These are phyloP conservation scores for Cucurbita moschata DNA, from an alignment of 306 rosid genomes.

Conservation along the genomic window DNA sequence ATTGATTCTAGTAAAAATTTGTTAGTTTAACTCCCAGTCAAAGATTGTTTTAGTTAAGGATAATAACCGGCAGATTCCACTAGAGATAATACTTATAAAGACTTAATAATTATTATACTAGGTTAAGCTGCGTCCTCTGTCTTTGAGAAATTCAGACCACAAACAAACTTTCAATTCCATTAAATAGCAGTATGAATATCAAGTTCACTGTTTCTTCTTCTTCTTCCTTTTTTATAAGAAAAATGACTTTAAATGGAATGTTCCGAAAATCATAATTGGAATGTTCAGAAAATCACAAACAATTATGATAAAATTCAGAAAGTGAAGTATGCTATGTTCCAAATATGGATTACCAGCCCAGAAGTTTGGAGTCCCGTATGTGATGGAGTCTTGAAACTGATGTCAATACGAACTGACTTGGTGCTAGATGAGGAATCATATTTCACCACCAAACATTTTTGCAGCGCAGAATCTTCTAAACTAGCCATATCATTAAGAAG, in stretches of 20 bases:
- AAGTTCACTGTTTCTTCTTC: background rate
- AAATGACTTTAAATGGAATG: background rate
- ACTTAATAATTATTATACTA: background rate
- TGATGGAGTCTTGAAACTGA: slow-evolving; percentile 81
- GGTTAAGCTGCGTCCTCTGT: background rate
- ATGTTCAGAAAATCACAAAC: background rate
- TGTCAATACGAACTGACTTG: slow-evolving; percentile 72
- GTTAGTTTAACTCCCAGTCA: background rate
- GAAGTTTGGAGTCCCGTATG: slow-evolving; percentile 95
- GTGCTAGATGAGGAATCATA: slow-evolving; percentile 33
- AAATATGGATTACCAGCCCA: slow-evolving; percentile 44
- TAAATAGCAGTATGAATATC: background rate
- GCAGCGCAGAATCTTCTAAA: slow-evolving; percentile 42
- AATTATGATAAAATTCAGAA: background rate
- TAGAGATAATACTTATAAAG: background rate
- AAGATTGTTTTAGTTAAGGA: background rate
- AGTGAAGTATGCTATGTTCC: slow-evolving; percentile 1
- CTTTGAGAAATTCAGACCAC: background rate
- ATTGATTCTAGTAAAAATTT: background rate
- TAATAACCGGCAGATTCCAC: background rate
- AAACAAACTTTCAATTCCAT: background rate
- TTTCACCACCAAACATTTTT: slow-evolving; percentile 36
- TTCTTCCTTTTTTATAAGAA: background rate
- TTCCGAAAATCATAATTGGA: background rate
- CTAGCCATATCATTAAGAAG: slow-evolving; percentile 27